Base-by-base conservation (phyloP, 257 asterid species). In the Sherardia arvensis region DNA sequence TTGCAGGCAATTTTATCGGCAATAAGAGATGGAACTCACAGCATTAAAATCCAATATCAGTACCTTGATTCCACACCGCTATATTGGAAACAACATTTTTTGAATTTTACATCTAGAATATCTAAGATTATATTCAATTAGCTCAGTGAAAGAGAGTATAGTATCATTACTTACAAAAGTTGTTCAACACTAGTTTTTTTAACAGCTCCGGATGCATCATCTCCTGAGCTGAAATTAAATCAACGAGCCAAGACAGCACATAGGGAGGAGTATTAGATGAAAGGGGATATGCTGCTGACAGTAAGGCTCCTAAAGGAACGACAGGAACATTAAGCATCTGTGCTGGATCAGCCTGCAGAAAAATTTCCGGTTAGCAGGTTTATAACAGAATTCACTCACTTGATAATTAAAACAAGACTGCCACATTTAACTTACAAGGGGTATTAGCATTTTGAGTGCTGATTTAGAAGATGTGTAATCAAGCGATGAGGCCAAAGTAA, bases 181-280 rank as follows among this genome's bases (percentile, higher is more conserved):
- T 93, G 72, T 90, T 93, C 36, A 87, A 80, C 66, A 93, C 85
- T 27, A 93, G 94, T 78, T 90, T 93, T 81, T 93, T 85, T 69
- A 93, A 74, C 58, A 90, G 77, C 73, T 93, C 97, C 3, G 97
- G 99, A 56, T 85, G 92, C 99, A 93, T 90, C 99, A 90, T 93
- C 72, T 93, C 96, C 76, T 85, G 77, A 59, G 99, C 96, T 11
- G 99, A 84, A 77, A 93, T 90, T 73, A 85, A 69, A 76, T 85
- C 91, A 79, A 87, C 91, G 67, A 93, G 78, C 97, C 95, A 90
- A 55, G 97, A 80, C 60, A 90, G 77, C 69, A 81, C 90, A 73
- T 79, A 93, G 71, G 97, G 97, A 4, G 97, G 97, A 32, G n/a
- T n/a, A n/a, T 85, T 81, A 29, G 99, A 93, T 33, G 95, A 71